Evolutionary conservation across 371 early-diverging fungal genomes (phyloP), one percentile per base, ranked within the genome.

Genomic region (Saksenaea vasiformis): DNA sequence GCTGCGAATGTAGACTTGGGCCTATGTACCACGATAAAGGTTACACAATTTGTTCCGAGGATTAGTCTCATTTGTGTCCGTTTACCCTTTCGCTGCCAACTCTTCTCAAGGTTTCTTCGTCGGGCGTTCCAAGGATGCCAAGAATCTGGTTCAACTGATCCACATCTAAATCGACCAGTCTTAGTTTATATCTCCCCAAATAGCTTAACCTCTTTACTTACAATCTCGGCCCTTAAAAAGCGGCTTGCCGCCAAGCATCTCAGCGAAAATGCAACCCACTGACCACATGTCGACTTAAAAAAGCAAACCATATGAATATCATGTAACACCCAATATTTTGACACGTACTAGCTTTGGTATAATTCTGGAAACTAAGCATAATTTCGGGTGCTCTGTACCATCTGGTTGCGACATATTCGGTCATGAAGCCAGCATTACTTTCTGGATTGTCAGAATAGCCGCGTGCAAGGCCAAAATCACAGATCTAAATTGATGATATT

Each of bases 311-410:
- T n/a, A 54, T 37, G 22, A 59, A 59, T 17, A 39, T 31, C 14
- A 31, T 28, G 27, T 24, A 13, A 57, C 39, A 27, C n/a, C 2
- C 27, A 28, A 56, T 5, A 14, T 10, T 34, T 54, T 37, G 28
- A 26, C 5, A 87, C 89, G 70, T 85, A 93, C 93, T 95, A 43
- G 97, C 96, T 86, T 95, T 95, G 44, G 95, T 94, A 79, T 99
- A 99, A 58, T 85, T 88, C 67, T 92, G 90, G 77, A 93, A 92
- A 59, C 95, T 94, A 41, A 99, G 80, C 92, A 99, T 96, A 62
- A 99, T 93, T 76, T 99, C 99, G 27, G 99, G 99, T 11, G 99
- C 93, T 66, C 99, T 87, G 77, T 99, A 99, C 99, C 99, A 99
- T 66, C 99, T 85, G 0, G 99, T 99, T 47, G 98, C 95, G 31